Conservation (phyloP, 805 yeast genomes). For the Saccharomycopsis fibuligera region DNA sequence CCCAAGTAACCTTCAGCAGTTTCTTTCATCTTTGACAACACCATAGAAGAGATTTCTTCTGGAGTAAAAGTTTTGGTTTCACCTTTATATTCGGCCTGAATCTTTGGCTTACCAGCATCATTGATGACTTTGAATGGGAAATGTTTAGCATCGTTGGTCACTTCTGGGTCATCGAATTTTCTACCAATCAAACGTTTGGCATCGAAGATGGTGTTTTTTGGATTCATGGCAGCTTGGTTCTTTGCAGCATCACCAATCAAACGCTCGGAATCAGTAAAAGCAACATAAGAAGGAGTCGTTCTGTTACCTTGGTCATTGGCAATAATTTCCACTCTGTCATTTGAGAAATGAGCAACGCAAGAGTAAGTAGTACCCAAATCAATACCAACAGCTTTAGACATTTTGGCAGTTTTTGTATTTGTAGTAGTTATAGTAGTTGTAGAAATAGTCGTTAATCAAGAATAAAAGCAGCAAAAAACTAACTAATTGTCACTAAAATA, state of each 20-base stretch:
- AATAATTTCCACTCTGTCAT: slow-evolving; percentile 87
- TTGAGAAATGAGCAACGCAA: slow-evolving; percentile 85
- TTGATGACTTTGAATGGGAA: slow-evolving; percentile 80
- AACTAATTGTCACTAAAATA: neutral
- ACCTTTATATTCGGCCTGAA: slow-evolving; percentile 83
- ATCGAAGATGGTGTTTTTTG: slow-evolving; percentile 87
- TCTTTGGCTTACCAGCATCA: slow-evolving; percentile 79
- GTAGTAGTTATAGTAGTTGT: neutral
- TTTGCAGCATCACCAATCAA: slow-evolving; percentile 97
- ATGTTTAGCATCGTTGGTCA: slow-evolving; percentile 74
- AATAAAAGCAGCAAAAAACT: neutral
- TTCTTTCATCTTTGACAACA: slow-evolving; percentile 86
- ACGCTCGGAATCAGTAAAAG: slow-evolving; percentile 93
- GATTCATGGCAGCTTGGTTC: slow-evolving; percentile 98
- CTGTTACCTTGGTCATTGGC: slow-evolving; percentile 99
- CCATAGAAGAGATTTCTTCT: slow-evolving; percentile 92
- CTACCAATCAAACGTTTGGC: slow-evolving; percentile 93
- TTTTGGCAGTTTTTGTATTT: slow-evolving; percentile 21
- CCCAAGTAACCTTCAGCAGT: slow-evolving; percentile 91
- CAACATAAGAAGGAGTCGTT: slow-evolving; percentile 95
- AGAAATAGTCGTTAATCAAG: no score
- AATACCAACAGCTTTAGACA: slow-evolving; percentile 67
- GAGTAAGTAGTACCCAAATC: slow-evolving; percentile 98
- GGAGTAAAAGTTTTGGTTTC: slow-evolving; percentile 84
- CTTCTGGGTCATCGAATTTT: slow-evolving; percentile 73